Evolutionary conservation across 1,139 yeast genomes (phyloP).

Genomic region (Saccharomyces hybrid): DNA sequence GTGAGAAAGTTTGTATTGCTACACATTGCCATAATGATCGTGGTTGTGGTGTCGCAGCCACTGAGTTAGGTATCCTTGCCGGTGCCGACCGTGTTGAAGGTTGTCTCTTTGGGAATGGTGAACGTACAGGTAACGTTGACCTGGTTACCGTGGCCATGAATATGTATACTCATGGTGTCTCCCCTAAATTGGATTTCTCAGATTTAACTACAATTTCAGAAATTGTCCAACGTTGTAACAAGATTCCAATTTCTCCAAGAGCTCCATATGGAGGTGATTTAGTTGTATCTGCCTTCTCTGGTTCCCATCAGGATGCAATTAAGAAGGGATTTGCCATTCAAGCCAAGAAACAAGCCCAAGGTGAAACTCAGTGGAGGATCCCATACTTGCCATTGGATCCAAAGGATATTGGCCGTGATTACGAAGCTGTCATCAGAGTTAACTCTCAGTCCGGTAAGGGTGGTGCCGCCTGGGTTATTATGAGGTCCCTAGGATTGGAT

Average conservation of each 20-base stretch:
- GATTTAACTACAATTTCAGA: slow-evolving; percentile 76
- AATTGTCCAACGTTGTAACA: slow-evolving; percentile 87
- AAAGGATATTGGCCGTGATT: slow-evolving; percentile 88
- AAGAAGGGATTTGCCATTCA: slow-evolving; percentile 82
- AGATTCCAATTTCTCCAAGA: slow-evolving; percentile 86
- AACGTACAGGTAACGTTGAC: slow-evolving; percentile 97
- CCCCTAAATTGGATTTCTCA: slow-evolving; percentile 81
- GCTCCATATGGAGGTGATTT: slow-evolving; percentile 96
- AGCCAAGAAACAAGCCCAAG: slow-evolving; percentile 40
- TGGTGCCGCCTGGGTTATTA: slow-evolving; percentile 96
- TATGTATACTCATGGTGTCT: slow-evolving; percentile 87
- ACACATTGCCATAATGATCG: slow-evolving; percentile 95
- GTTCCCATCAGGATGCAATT: slow-evolving; percentile 97
- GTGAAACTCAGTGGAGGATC: slow-evolving; percentile 57
- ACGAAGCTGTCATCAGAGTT: slow-evolving; percentile 96
- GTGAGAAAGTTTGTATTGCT: slow-evolving; percentile 82
- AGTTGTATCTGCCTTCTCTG: slow-evolving; percentile 93
- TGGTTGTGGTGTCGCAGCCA: slow-evolving; percentile 97
- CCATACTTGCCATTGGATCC: slow-evolving; percentile 97
- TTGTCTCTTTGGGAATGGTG: slow-evolving; percentile 95
- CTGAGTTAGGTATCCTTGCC: slow-evolving; percentile 90
- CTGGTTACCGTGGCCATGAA: slow-evolving; percentile 87
- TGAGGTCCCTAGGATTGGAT: slow-evolving; percentile 80
- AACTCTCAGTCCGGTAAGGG: slow-evolving; percentile 99
- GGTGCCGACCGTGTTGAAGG: slow-evolving; percentile 99